These are phyloP conservation scores for Chloropicon primus DNA, from an alignment of 139 green algal species.

Conservation along the genomic window DNA sequence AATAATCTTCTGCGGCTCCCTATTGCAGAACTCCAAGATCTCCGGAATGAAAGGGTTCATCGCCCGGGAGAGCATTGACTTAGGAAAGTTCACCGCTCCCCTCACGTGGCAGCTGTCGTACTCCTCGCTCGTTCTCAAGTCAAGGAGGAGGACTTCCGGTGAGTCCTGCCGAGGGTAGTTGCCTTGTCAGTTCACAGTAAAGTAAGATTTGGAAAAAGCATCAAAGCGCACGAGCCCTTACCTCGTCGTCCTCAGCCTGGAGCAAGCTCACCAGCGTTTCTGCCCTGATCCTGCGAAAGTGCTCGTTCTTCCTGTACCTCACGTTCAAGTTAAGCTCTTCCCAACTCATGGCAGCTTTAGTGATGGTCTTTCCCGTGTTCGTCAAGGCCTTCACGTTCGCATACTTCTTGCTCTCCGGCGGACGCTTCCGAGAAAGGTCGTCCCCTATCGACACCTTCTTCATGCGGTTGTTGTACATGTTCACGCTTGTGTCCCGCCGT, in stretches of 20 bases:
- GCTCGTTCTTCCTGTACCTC: background rate
- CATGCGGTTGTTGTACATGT: background rate
- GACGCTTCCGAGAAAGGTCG: background rate
- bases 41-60: constrained; percentile 1
- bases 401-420: background rate
- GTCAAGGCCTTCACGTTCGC: constrained; percentile 4
- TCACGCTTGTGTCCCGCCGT: background rate
- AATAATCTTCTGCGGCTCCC: background rate
- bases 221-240: no score
- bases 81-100: background rate
- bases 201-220: no score
- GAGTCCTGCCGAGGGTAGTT: background rate
- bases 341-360: background rate
- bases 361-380: background rate
- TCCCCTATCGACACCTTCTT: background rate
- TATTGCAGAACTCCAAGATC: constrained; percentile 3
- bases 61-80: background rate
- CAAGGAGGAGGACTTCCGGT: background rate
- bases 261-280: background rate
- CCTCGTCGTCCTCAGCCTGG: background rate
- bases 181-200: no score
- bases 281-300: background rate
- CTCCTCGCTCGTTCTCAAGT: background rate
- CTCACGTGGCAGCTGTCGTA: background rate
- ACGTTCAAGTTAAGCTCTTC: background rate